Conservation (phyloP, 2,329 filamentous ascomycete genomes). For the Incumbomyces delicatus region DNA sequence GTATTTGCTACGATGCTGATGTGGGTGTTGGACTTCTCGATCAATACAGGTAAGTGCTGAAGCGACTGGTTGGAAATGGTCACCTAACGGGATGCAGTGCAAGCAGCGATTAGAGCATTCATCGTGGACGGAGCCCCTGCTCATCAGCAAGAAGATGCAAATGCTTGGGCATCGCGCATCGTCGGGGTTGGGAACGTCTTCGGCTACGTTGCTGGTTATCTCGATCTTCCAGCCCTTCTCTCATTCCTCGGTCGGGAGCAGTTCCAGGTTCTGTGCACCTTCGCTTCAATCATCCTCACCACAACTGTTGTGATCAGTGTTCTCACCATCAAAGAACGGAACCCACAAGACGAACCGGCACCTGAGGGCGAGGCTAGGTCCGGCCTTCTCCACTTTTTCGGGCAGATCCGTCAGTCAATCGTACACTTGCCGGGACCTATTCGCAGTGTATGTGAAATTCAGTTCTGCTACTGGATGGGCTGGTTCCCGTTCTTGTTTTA, state of each 20-base stretch:
- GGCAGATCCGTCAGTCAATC: constrained; percentile 65
- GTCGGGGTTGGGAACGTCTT: constrained; percentile 83
- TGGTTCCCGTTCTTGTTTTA: constrained; percentile 97
- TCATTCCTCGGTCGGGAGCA: constrained; percentile 79
- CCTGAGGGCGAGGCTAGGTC: constrained; percentile 46
- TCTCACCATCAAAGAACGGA: constrained; percentile 61
- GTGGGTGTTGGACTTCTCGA: constrained; percentile 85
- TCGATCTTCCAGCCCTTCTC: constrained; percentile 63
- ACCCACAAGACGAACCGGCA: constrained; percentile 63
- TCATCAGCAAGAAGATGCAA: constrained; percentile 87
- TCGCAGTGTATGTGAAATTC: constrained; percentile 67
- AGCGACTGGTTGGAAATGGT: constrained; percentile 3
- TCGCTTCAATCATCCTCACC: constrained; percentile 65
- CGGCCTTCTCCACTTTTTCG: constrained; percentile 70
- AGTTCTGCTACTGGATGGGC: constrained; percentile 83
- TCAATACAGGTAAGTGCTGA: constrained; percentile 64
- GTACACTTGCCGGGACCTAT: constrained; percentile 72
- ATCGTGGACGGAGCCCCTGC: constrained; percentile 88
- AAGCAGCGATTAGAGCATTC: constrained; percentile 83
- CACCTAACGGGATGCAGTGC: constrained; percentile 44
- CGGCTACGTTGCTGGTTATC: constrained; percentile 78
- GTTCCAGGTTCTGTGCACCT: constrained; percentile 83
- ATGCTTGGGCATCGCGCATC: constrained; percentile 85
- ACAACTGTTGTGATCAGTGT: constrained; percentile 64
- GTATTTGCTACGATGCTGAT: constrained; percentile 74